These are phyloP conservation scores for Crucihimalaya himalaica DNA, from an alignment of 345 rosid species.

Conservation along the genomic window DNA sequence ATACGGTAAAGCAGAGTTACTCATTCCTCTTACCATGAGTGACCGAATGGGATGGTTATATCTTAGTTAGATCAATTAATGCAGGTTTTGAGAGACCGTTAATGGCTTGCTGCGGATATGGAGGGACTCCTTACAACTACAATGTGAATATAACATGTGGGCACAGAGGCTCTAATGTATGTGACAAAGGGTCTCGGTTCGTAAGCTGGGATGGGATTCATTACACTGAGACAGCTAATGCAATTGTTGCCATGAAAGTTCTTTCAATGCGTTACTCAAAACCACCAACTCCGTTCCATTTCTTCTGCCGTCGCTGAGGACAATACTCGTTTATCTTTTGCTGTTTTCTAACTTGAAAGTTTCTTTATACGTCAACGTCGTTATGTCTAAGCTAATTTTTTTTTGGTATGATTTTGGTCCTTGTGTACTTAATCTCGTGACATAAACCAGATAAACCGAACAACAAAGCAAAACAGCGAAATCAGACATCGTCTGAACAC, in stretches of 20 bases:
- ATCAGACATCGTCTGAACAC: too few species aligned
- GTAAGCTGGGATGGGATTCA: conserved; percentile 87
- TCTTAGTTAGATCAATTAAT: neutral
- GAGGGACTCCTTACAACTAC: conserved; percentile 78
- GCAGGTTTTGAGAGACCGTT: conserved; percentile 70
- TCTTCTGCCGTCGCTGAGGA: conserved; percentile 48
- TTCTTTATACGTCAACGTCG: too few species aligned
- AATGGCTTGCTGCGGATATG: conserved; percentile 80
- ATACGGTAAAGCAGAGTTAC: conserved; percentile 46
- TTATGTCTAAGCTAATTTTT: too few species aligned
- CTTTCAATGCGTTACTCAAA: conserved; percentile 42
- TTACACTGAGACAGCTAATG: conserved; percentile 74
- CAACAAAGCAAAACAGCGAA: too few species aligned
- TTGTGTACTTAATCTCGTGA: too few species aligned
- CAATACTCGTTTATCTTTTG: too few species aligned
- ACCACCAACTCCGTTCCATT: conserved; percentile 38
- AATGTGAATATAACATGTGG: conserved; percentile 61
- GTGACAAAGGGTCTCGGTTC: conserved; percentile 48
- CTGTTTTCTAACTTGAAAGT: too few species aligned
- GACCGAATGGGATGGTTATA: neutral
- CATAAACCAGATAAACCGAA: too few species aligned
- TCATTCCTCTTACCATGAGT: neutral
- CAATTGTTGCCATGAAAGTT: conserved; percentile 53
- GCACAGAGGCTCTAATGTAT: conserved; percentile 50
- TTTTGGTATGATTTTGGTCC: too few species aligned